Base-by-base conservation (phyloP, 228 moss, liverwort and hornwort genomes). In the Sphagnum magellanicum region DNA sequence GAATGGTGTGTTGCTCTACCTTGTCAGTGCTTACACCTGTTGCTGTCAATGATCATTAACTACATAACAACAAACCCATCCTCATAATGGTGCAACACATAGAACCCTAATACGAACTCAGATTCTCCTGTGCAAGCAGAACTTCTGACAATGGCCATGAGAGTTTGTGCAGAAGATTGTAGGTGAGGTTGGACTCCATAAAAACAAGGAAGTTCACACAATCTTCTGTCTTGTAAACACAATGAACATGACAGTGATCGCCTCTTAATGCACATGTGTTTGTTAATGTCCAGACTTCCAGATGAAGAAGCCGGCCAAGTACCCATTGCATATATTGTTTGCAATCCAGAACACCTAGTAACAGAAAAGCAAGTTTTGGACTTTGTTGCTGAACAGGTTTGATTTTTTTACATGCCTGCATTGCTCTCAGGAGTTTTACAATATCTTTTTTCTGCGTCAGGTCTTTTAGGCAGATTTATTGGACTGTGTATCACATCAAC, bases 281-380 rank as follows among this genome's bases (percentile, higher is more conserved):
- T 50, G 49, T 50, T 12, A 13, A 16, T 15, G 53, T 66, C 16
- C 75, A 84, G 77, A 2, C 75, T 72, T 58, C 77, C 84, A 16
- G 75, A 84, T 59, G 80, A 80, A 66, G 32, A 10, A 50, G 59
- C 72, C 10, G 84, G 84, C 17, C 74, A 84, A 53, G 75, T 84
- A 63, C 84, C 84, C 4, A 69, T 80, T 62, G 80, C 84, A 7
- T 84, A 77, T n/a, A 46, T 84, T n/a, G 84, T 84, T 58, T 59
- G 67, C 57, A 70, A 52, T 16, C 12, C 51, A 6, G 59, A 49
- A 46, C 64, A 50, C 14, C 63, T 53, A 4, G 68, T 80, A 32
- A 73, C 58, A 32, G 84, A 66, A 47, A 50, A 60, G 6, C 72
- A 72, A 16, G 75, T 78, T 50, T 74, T 62, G 65, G 32, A 78